phyloP scores from a whole-genome alignment of 371 early-diverging fungal species.

The Lichtheimia hyalospora region DNA sequence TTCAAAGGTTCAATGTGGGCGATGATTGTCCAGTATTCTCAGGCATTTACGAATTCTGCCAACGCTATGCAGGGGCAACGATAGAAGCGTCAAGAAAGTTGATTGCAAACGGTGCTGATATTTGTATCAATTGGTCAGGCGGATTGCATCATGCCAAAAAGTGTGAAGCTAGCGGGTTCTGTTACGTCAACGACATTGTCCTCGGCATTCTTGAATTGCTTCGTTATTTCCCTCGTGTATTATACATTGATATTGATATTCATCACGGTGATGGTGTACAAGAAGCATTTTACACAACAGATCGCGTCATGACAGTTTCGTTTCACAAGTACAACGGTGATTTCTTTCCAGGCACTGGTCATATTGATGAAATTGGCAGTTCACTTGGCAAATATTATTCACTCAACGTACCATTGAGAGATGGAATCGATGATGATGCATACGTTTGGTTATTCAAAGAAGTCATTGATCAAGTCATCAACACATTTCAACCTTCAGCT shows the following conservation, averaged over 20 bases:
- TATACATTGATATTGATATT: constrained; percentile 96
- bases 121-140: constrained; percentile 95
- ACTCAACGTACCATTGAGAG: constrained; percentile 89
- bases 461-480: constrained; percentile 78
- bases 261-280: constrained; percentile 98
- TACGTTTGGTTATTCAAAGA: constrained; percentile 86
- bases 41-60: constrained; percentile 96
- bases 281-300: constrained; percentile 90
- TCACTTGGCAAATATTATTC: constrained; percentile 80
- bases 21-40: constrained; percentile 98
- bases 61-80: constrained; percentile 84
- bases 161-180: constrained; percentile 92
- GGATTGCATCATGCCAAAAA: constrained; percentile 97
- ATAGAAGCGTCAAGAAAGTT: constrained; percentile 86
- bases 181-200: constrained; percentile 96
- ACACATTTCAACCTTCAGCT: constrained; percentile 78
- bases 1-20: constrained; percentile 84
- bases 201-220: constrained; percentile 87
- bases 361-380: constrained; percentile 76
- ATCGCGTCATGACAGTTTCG: constrained; percentile 92
- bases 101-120: constrained; percentile 74
- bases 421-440: constrained; percentile 87
- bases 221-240: constrained; percentile 78
- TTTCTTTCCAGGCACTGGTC: constrained; percentile 95
- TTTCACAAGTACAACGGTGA: constrained; percentile 95